Evolutionary conservation across 1,284 basidiomycete genomes (phyloP).

Genomic region (Melampsora medusae): DNA sequence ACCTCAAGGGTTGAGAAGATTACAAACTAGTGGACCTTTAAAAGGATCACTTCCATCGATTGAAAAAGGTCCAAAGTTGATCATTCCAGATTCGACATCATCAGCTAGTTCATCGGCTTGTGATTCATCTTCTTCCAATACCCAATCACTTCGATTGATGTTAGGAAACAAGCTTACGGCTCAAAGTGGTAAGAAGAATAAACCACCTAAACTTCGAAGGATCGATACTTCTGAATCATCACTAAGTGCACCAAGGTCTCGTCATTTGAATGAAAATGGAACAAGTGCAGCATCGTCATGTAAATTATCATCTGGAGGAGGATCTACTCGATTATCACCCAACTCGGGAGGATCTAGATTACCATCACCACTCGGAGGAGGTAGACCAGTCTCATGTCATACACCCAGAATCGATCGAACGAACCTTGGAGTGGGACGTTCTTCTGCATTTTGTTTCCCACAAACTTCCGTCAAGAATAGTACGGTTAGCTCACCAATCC

Average conservation of each 20-base stretch:
- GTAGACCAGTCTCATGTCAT: no score
- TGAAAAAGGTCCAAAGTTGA: not conserved
- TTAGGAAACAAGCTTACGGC: not conserved
- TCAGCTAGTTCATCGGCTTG: not conserved
- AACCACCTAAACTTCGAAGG: slow-evolving; percentile 33
- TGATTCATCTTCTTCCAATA: not conserved
- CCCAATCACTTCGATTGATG: not conserved
- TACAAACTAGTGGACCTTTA: slow-evolving; percentile 12
- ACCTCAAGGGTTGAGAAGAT: slow-evolving; percentile 17
- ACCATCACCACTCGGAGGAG: no score
- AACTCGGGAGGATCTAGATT: no score
- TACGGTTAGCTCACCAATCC: not conserved
- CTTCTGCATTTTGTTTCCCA: no score
- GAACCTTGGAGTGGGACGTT: no score
- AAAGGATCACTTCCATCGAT: slow-evolving; percentile 13
- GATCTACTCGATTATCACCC: no score
- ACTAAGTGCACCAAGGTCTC: slow-evolving; percentile 16
- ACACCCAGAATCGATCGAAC: no score
- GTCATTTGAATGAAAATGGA: not conserved
- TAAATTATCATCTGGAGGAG: no score
- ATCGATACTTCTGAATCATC: slow-evolving; percentile 37
- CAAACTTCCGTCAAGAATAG: no score
- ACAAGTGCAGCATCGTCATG: not conserved
- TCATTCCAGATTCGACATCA: not conserved
- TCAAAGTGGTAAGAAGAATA: not conserved